Percentiles rank a stretch among this genome's conserved stretches.
Evolutionary conservation across 2,329 filamentous ascomycete genomes (phyloP).

Genomic region (Cryphonectria radicalis): DNA sequence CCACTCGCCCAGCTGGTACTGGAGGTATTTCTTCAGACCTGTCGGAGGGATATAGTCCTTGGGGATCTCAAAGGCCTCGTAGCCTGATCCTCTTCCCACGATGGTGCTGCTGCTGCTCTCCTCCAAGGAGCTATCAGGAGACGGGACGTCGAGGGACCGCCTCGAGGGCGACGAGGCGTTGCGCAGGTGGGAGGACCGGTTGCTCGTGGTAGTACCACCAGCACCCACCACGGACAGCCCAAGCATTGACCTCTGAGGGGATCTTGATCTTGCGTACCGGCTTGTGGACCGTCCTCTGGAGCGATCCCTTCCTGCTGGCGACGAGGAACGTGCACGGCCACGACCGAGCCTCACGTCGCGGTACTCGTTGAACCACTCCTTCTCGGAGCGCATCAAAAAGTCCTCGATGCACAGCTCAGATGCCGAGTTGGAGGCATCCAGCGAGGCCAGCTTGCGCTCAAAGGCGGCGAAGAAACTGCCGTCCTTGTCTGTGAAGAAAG

Average conservation of each 20-base stretch:
- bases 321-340: constrained; percentile 16
- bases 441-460: constrained; percentile 57
- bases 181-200: constrained; percentile 11
- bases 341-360: constrained; percentile 61
- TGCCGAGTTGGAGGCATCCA: constrained; percentile 61
- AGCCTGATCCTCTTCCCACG: constrained; percentile 3
- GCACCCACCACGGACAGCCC: constrained; percentile 10
- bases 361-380: constrained; percentile 67
- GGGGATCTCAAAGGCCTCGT: constrained; percentile 29
- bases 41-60: constrained; percentile 58
- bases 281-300: constrained; percentile 33
- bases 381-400: constrained; percentile 67
- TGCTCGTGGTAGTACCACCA: background rate
- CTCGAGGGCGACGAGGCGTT: background rate
- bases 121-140: constrained; percentile 29
- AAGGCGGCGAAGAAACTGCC: constrained; percentile 65
- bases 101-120: constrained; percentile 3
- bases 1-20: constrained; percentile 56
- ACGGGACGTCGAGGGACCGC: constrained; percentile 9
- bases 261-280: constrained; percentile 37
- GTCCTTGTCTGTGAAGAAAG: constrained; percentile 68
- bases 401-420: constrained; percentile 66
- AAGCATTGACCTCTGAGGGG: constrained; percentile 40
- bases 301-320: constrained; percentile 20
- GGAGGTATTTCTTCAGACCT: constrained; percentile 55